phyloP scores from a whole-genome alignment of 371 early-diverging fungal genomes.

The Mucor mucedo region DNA sequence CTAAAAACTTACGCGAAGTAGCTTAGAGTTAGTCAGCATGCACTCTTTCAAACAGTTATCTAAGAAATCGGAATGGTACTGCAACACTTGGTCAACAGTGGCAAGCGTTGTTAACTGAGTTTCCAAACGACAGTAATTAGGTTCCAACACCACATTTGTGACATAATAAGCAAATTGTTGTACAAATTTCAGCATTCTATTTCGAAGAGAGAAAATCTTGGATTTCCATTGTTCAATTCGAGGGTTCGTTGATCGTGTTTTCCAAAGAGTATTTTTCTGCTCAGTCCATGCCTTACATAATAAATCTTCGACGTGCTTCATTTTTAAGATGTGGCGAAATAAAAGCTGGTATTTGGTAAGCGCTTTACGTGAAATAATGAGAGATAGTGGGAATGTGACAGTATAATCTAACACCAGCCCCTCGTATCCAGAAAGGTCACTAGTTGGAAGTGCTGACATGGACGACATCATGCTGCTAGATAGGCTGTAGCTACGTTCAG shows the following conservation, averaged over 20 bases:
- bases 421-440: conserved; percentile 65
- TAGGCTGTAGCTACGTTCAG: conserved; percentile 38
- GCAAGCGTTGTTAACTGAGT: conserved; percentile 59
- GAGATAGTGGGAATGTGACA: conserved; percentile 85
- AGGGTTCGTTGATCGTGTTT: conserved; percentile 23
- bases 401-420: conserved; percentile 78
- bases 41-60: conserved; percentile 90
- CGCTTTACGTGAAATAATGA: conserved; percentile 83
- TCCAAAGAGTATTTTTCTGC: conserved; percentile 54
- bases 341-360: conserved; percentile 90
- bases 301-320: conserved; percentile 85
- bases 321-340: conserved; percentile 85
- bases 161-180: conserved; percentile 89
- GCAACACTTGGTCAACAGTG: conserved; percentile 88
- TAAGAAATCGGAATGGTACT: conserved; percentile 81
- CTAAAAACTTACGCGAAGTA: conserved; percentile 67
- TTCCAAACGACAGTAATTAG: conserved; percentile 79
- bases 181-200: conserved; percentile 83
- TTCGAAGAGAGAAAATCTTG: conserved; percentile 71
- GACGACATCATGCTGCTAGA: conserved; percentile 20
- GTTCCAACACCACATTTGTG: conserved; percentile 89
- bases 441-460: neutral
- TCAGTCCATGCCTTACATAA: conserved; percentile 78
- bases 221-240: conserved; percentile 63
- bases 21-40: conserved; percentile 83